Evolutionary conservation across 306 rosid genomes (phyloP), one percentile per base, ranked within the genome.

Genomic region (Vigna reflexopilosa): DNA sequence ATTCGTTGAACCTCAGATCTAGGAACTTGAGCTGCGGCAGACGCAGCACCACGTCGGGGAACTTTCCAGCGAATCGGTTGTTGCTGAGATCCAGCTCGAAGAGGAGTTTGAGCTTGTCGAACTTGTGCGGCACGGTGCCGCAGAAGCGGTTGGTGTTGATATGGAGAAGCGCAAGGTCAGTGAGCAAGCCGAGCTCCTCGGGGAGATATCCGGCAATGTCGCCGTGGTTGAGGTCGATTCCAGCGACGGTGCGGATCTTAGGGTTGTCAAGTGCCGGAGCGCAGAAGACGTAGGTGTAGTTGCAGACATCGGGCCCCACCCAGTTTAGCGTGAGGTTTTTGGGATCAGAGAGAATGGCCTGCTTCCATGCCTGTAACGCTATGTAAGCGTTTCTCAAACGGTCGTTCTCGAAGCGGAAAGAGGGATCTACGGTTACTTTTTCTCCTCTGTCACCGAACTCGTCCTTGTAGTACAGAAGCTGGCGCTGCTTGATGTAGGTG

Each of bases 191-290:
- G 0, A 95, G 93, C 88, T 95, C 99, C 36, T 88, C 96, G 8
- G 99, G 99, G 38, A 95, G 69, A 75, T 93, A 93, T 0, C 99
- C 99, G 16, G 99, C 99, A 74, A 95, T 95, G 87, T 95, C 99
- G 40, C 89, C 97, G 34, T 91, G 98, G 85, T 95, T 95, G 75
- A 95, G 97, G 76, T 95, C 98, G 80, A 95, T 89, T 22, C 98
- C 98, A 44, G 98, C 98, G 22, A 95, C 98, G 28, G 96, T 89
- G 1, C 75, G 83, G 87, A 91, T 86, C 67, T 44, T 75, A 17
- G 26, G 86, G 79, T 95, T 79, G 71, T 92, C 97, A 2, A 22
- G 87, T 1, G 98, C 97, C 0, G 28, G 81, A 19, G 98, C 91
- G 73, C 98, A 95, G 93, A 51, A 95, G 16, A 95, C 96, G 0